Evolutionary conservation across 768 basidiomycete genomes (phyloP), one percentile per base, ranked within the genome.

Genomic region (Coprinopsis marcescibilis): DNA sequence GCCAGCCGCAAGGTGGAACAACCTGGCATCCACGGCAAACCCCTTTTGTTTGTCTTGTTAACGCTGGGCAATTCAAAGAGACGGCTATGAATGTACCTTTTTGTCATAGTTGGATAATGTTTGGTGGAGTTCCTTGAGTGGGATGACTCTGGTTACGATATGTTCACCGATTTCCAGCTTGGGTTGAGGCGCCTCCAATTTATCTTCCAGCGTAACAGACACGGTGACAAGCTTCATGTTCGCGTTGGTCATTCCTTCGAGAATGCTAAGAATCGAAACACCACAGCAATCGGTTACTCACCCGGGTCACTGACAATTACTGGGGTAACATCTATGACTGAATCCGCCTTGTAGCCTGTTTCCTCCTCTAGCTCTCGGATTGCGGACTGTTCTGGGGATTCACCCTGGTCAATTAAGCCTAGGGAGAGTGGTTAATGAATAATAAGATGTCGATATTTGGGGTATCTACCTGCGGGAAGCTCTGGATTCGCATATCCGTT

Each of bases 311-410:
- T 67, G 27, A 85, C 84, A 20, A 84, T 58, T 19, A 81, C 55
- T 2, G 83, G 80, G 5, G 80, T 79, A 1, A 74, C 68, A 50
- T 89, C 77, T 25, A 85, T 57, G 24, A 93, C 71, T 41, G 71
- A 61, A 42, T 75, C 68, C 2, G 84, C 85, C 43, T 75, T 80
- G 65, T 80, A 95, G 3, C 94, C 94, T 2, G 94, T 96, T 64
- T 98, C 95, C 66, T 98, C 95, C 57, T 82, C 75, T 12, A 98
- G 75, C 62, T 98, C 95, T 17, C 95, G 79, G 29, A 92, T 72
- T 1, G 93, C 94, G 1, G 91, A 78, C 14, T 76, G 65, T 63
- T 86, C 88, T 0, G 89, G 73, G 1, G 83, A 80, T 69, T 98
- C 95, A 0, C 81, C 80, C 49, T 84, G 81, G 60, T 95, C 90